Conservation (phyloP, 345 rosid species). For the Boechera divaricarpa region DNA sequence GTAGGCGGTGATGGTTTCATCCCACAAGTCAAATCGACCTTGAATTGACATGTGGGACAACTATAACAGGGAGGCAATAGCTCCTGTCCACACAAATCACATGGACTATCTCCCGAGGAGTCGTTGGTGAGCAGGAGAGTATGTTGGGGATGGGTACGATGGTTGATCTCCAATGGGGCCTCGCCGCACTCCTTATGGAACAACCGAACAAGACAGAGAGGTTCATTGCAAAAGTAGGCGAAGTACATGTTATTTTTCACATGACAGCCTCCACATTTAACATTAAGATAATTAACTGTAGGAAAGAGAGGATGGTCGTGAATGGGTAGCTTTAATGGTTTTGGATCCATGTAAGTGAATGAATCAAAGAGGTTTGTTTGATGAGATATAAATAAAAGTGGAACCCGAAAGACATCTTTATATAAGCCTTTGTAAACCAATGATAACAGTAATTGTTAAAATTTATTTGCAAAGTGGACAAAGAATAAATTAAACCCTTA, state of each 20-base stretch:
- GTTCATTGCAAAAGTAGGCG: neutral
- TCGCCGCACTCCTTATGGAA: slow-evolving; percentile 28
- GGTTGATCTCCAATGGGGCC: slow-evolving; percentile 21
- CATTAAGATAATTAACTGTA: accelerated
- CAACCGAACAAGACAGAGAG: accelerated
- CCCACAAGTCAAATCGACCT: slow-evolving; percentile 17
- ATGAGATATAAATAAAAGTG: no score
- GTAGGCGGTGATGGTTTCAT: neutral
- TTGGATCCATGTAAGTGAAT: neutral
- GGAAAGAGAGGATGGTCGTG: slow-evolving; percentile 3
- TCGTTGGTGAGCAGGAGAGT: slow-evolving; percentile 4
- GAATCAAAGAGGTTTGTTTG: no score
- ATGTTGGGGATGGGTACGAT: slow-evolving; percentile 14
- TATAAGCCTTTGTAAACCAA: no score
- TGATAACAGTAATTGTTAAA: no score
- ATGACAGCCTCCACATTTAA: neutral
- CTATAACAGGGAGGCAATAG: neutral
- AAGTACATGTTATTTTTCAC: neutral
- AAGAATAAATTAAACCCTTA: no score
- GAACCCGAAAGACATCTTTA: no score
- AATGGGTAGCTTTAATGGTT: neutral
- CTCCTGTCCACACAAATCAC: neutral
- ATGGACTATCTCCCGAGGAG: neutral
- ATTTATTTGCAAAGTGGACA: no score
- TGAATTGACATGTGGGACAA: neutral